phyloP scores from a whole-genome alignment of 371 early-diverging fungal genomes.

The Syncephalastrum monosporum region DNA sequence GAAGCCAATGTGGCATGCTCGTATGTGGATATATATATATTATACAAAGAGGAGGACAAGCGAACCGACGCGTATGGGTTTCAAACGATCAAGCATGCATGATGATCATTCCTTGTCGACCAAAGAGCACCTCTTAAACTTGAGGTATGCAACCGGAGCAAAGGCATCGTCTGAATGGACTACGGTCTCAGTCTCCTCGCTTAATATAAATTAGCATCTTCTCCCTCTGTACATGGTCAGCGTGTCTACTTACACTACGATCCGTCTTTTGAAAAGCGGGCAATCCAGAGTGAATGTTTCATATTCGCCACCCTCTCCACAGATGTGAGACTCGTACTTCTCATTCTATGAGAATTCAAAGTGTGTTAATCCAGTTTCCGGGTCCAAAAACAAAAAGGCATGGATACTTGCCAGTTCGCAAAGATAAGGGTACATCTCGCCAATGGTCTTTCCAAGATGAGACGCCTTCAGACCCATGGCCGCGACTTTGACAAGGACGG shows the following conservation, averaged over 20 bases:
- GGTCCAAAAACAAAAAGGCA: no score
- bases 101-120: conserved; percentile 48
- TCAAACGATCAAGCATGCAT: no score
- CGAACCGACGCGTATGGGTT: no score
- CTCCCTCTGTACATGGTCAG: background rate
- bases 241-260: conserved; percentile 56
- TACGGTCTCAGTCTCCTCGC: conserved; percentile 75
- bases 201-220: conserved; percentile 53
- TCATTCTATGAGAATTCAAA: conserved; percentile 49
- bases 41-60: no score
- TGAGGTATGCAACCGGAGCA: conserved; percentile 82
- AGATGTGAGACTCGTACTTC: conserved; percentile 86
- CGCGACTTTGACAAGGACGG: conserved; percentile 95
- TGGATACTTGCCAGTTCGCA: conserved; percentile 57
- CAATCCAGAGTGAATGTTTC: conserved; percentile 97
- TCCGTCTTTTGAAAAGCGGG: conserved; percentile 88
- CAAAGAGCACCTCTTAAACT: conserved; percentile 57
- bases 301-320: conserved; percentile 99
- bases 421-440: conserved; percentile 74
- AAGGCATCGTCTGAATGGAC: conserved; percentile 83
- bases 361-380: background rate
- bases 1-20: no score
- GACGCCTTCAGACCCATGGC: conserved; percentile 74
- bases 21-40: no score
- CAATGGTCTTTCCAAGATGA: conserved; percentile 83